These are phyloP conservation scores for Stagonosporopsis chrysanthemi DNA, from an alignment of 2,329 filamentous ascomycete species.

Conservation along the genomic window DNA sequence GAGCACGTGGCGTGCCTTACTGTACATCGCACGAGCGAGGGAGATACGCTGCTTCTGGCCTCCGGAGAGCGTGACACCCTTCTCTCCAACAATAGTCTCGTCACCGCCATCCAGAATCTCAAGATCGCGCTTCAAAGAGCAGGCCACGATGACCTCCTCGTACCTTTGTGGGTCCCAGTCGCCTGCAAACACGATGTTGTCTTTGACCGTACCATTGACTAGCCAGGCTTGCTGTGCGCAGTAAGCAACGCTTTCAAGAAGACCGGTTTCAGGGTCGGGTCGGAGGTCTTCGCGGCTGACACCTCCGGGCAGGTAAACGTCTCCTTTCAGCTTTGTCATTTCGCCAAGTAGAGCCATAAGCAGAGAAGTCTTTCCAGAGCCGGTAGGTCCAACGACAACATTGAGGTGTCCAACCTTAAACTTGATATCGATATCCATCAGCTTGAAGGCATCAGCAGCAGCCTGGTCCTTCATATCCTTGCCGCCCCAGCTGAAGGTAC, in stretches of 20 bases:
- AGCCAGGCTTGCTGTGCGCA: slow-evolving; percentile 98
- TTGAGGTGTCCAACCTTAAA: slow-evolving; percentile 90
- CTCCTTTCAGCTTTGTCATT: slow-evolving; percentile 85
- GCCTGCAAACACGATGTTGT: slow-evolving; percentile 92
- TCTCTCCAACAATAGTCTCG: slow-evolving; percentile 93
- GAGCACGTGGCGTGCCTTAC: slow-evolving; percentile 86
- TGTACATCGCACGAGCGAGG: slow-evolving; percentile 95
- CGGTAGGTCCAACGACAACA: slow-evolving; percentile 90
- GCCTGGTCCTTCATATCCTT: slow-evolving; percentile 61
- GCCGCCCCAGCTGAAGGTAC: slow-evolving; percentile 88
- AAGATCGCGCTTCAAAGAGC: slow-evolving; percentile 88
- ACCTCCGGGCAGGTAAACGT: slow-evolving; percentile 84
- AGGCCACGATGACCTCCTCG: slow-evolving; percentile 85
- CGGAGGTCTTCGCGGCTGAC: slow-evolving; percentile 84
- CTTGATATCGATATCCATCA: slow-evolving; percentile 82
- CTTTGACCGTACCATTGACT: slow-evolving; percentile 92
- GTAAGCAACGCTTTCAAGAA: slow-evolving; percentile 93
- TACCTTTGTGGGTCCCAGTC: slow-evolving; percentile 84
- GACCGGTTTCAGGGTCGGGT: slow-evolving; percentile 79
- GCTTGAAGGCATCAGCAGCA: slow-evolving; percentile 71
- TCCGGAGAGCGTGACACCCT: slow-evolving; percentile 94
- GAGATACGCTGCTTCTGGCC: slow-evolving; percentile 98
- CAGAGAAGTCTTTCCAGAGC: slow-evolving; percentile 93
- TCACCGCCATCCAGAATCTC: slow-evolving; percentile 93
- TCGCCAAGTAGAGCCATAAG: slow-evolving; percentile 96